Evolutionary conservation across 164 flowering plant species (phyloP).

Genomic region (Stephania japonica): DNA sequence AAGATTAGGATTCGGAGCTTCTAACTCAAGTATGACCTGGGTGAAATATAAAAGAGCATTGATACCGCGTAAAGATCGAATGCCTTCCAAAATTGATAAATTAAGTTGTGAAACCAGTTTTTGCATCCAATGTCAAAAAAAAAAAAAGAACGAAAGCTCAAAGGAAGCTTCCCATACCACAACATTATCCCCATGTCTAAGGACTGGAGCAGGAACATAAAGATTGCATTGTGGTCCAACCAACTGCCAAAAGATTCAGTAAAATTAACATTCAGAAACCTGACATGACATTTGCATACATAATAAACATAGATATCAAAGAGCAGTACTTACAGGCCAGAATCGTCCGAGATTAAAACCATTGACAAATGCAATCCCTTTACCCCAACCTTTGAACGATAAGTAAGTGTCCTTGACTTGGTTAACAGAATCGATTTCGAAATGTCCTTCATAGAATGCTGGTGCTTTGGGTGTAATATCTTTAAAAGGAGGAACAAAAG

Average conservation of each 20-base stretch:
- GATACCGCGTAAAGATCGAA: background rate
- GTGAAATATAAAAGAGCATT: background rate
- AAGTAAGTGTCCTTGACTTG: constrained; percentile 62
- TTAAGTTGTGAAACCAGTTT: background rate
- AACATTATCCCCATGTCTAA: constrained; percentile 54
- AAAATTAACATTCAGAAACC: background rate
- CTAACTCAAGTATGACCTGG: constrained; percentile 75
- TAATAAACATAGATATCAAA: background rate
- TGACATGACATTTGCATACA: background rate
- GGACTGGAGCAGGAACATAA: constrained; percentile 86
- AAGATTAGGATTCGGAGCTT: constrained; percentile 55
- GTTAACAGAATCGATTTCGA: constrained; percentile 29
- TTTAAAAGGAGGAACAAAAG: constrained; percentile 21
- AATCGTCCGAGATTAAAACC: constrained; percentile 78
- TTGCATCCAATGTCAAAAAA: background rate
- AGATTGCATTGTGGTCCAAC: constrained; percentile 93
- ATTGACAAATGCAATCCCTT: constrained; percentile 80
- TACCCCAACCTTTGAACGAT: constrained; percentile 78
- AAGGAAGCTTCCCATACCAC: constrained; percentile 44
- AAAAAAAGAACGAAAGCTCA: background rate
- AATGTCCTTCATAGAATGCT: constrained; percentile 51
- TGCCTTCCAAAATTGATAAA: background rate
- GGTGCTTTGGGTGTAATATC: constrained; percentile 38
- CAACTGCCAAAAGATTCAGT: constrained; percentile 34
- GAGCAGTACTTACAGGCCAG: constrained; percentile 65